phyloP scores from a whole-genome alignment of 2,329 filamentous ascomycete genomes.

The Elsinoe necatrix region DNA sequence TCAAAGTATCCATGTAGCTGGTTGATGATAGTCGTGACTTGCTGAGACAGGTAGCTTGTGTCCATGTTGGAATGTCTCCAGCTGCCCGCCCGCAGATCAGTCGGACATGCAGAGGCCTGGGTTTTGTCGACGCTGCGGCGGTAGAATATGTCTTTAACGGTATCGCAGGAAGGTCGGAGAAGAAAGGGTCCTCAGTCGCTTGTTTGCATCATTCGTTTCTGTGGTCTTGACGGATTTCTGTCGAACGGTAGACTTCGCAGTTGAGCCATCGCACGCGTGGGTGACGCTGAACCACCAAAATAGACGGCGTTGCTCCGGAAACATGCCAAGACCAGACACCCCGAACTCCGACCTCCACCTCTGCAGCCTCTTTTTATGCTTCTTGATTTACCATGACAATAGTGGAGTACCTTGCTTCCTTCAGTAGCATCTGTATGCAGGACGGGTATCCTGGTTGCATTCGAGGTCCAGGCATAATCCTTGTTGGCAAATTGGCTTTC shows the following conservation, averaged over 20 bases:
- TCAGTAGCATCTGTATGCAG: neutral
- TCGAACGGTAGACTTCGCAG: slow-evolving; percentile 11
- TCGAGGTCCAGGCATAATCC: neutral
- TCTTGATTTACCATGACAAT: slow-evolving; percentile 8
- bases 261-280: slow-evolving; percentile 4
- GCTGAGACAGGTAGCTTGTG: slow-evolving; percentile 83
- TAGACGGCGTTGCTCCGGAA: slow-evolving; percentile 2
- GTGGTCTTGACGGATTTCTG: slow-evolving; percentile 10
- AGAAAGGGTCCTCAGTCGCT: neutral
- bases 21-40: slow-evolving; percentile 88
- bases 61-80: slow-evolving; percentile 54
- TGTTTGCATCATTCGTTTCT: slow-evolving; percentile 5
- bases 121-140: neutral
- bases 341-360: neutral
- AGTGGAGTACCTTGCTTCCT: slow-evolving; percentile 11
- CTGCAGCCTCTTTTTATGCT: neutral
- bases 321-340: slow-evolving; percentile 3
- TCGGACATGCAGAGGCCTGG: slow-evolving; percentile 1
- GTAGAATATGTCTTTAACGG: neutral
- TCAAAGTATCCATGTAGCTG: slow-evolving; percentile 94
- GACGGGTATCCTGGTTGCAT: neutral
- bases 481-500: neutral
- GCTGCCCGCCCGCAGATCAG: slow-evolving; percentile 21
- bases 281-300: slow-evolving; percentile 14
- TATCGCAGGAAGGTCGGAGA: neutral